Conservation (phyloP, 2,329 filamentous ascomycete species). For the Neurospora crassa region DNA sequence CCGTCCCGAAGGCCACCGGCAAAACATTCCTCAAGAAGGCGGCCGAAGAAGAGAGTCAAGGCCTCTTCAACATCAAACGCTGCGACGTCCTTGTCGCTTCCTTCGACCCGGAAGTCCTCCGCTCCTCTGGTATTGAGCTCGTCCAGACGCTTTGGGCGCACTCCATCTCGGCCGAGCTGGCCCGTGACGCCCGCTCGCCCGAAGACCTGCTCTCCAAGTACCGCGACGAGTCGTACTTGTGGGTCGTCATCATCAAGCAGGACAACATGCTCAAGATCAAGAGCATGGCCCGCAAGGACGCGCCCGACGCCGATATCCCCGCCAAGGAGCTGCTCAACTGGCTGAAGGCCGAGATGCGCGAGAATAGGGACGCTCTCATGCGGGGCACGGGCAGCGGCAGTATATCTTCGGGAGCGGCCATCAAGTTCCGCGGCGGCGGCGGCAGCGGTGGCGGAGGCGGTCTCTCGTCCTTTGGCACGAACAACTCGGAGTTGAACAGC, state of each 20-base stretch:
- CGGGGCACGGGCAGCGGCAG: conserved; percentile 20
- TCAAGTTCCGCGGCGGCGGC: conserved; percentile 10
- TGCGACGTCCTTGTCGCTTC: conserved; percentile 88
- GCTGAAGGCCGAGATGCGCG: conserved; percentile 72
- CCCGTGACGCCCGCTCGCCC: conserved; percentile 65
- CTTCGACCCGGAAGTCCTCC: conserved; percentile 68
- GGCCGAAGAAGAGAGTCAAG: conserved; percentile 49
- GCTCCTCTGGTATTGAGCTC: conserved; percentile 66
- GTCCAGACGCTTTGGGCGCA: conserved; percentile 72
- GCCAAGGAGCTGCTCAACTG: conserved; percentile 65
- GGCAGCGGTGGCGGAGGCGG: conserved; percentile 1
- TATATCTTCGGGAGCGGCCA: conserved; percentile 36
- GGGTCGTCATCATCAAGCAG: conserved; percentile 82
- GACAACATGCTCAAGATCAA: conserved; percentile 71
- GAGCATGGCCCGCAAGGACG: conserved; percentile 65
- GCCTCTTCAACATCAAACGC: conserved; percentile 53
- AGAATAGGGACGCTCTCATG: conserved; percentile 47
- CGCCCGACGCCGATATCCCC: conserved; percentile 65
- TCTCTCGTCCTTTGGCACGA: conserved; percentile 1
- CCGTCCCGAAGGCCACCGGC: conserved; percentile 42
- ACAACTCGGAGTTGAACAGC: conserved; percentile 3
- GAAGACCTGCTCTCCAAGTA: conserved; percentile 74
- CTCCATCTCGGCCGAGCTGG: conserved; percentile 81
- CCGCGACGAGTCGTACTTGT: conserved; percentile 68
- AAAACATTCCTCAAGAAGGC: conserved; percentile 59